A percentile compares a stretch with the other conserved stretches of the same genome.
phyloP scores from a whole-genome alignment of 352 stramenopile species.

The Pilasporangium apinafurcum region DNA sequence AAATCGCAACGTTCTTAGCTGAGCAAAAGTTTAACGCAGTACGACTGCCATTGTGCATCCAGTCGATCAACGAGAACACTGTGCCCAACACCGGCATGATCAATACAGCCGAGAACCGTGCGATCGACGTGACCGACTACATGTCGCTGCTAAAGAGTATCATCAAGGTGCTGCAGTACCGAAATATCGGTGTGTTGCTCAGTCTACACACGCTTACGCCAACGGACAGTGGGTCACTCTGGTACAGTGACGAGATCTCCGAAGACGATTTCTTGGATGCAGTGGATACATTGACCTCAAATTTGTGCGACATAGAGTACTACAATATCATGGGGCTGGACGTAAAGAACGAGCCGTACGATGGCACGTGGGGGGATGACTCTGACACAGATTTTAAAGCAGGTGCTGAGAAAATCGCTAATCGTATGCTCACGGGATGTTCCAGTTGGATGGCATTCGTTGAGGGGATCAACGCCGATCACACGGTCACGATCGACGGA shows the following conservation, averaged over 20 bases:
- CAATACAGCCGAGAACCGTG: constrained; percentile 26
- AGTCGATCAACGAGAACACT: constrained; percentile 31
- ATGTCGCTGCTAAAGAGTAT: constrained; percentile 34
- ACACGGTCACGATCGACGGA: constrained; percentile 37
- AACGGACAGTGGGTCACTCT: constrained; percentile 24
- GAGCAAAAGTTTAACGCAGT: constrained; percentile 51
- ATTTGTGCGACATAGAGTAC: constrained; percentile 49
- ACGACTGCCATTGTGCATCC: constrained; percentile 25
- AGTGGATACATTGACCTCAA: constrained; percentile 32
- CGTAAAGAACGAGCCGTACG: constrained; percentile 52
- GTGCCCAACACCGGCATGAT: constrained; percentile 17
- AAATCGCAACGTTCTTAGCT: constrained; percentile 32
- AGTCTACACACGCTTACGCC: constrained; percentile 34
- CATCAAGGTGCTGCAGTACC: constrained; percentile 28
- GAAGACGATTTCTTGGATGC: constrained; percentile 30
- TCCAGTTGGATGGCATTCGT: constrained; percentile 68
- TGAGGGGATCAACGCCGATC: constrained; percentile 44
- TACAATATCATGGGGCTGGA: constrained; percentile 76
- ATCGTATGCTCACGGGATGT: constrained; percentile 62
- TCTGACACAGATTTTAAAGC: constrained; percentile 32
- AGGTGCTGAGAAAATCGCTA: constrained; percentile 37
- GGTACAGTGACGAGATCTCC: constrained; percentile 27
- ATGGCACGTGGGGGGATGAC: constrained; percentile 46
- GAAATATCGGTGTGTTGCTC: constrained; percentile 34
- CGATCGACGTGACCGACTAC: constrained; percentile 25